phyloP scores from a whole-genome alignment of 179 eudicot genomes.

The Camellia oleifera region DNA sequence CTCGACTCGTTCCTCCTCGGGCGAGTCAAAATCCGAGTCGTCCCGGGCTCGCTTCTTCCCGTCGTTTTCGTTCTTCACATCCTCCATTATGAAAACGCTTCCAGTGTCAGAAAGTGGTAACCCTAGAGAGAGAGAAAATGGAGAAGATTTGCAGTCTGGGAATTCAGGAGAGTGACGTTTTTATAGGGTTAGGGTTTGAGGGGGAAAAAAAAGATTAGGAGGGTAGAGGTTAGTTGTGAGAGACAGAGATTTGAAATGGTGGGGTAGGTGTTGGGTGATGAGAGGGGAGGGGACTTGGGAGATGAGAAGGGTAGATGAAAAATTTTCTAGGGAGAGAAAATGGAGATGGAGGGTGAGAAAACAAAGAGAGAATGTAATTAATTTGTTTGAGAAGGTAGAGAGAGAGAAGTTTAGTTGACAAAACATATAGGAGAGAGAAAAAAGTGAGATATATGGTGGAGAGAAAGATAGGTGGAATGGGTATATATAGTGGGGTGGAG shows the following conservation, averaged over 20 bases:
- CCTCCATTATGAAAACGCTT: constrained; percentile 11
- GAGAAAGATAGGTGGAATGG: not conserved
- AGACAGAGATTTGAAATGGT: not conserved
- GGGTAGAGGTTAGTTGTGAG: not conserved
- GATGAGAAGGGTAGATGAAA: not conserved
- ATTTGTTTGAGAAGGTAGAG: not conserved
- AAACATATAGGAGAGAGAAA: not conserved
- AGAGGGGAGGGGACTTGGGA: not conserved
- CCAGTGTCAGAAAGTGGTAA: not conserved
- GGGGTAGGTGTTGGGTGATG: not conserved
- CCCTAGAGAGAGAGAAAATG: constrained; percentile 1
- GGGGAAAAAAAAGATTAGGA: not conserved
- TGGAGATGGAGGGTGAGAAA: not conserved
- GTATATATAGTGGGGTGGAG: not conserved
- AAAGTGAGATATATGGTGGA: not conserved
- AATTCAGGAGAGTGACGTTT: not conserved
- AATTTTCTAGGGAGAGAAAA: not conserved
- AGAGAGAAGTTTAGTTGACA: not conserved
- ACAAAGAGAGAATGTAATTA: not conserved
- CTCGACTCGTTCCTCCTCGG: constrained; percentile 8
- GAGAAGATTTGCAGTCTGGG: not conserved
- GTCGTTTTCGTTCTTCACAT: not conserved
- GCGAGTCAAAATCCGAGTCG: constrained; percentile 4
- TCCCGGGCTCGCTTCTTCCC: constrained; percentile 20
- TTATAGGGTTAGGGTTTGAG: not conserved